A percentile compares a stretch with the other conserved stretches of the same genome.
Conservation (phyloP, 148 eudicot species). For the Rhododendron williamsianum region DNA sequence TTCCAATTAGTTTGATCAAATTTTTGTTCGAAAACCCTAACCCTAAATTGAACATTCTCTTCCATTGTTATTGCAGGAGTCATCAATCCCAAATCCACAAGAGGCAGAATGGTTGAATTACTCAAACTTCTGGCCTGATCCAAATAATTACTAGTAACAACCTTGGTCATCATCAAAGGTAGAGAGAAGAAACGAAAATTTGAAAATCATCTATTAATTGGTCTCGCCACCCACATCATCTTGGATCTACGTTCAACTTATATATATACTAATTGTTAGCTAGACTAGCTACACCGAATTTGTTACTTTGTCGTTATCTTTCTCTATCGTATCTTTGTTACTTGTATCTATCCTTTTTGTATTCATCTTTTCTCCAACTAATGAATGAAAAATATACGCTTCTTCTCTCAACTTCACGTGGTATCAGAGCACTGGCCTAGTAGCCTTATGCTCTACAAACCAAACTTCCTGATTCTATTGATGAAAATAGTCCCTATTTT, state of each 20-base stretch:
- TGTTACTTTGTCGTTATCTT: too few species aligned
- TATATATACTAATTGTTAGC: too few species aligned
- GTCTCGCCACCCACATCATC: too few species aligned
- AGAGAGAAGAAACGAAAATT: constrained; percentile 15
- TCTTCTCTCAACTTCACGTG: not conserved
- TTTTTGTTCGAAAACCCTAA: constrained; percentile 15
- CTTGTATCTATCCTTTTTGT: too few species aligned
- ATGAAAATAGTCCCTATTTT: not conserved
- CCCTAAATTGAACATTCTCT: constrained; percentile 14
- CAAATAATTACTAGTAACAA: constrained; percentile 31
- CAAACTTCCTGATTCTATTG: not conserved
- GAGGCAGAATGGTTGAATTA: constrained; percentile 86
- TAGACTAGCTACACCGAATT: too few species aligned
- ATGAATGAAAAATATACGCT: not conserved
- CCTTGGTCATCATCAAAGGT: constrained; percentile 57
- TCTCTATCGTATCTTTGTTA: too few species aligned
- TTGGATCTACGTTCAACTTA: too few species aligned
- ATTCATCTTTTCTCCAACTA: too few species aligned
- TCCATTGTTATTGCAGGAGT: constrained; percentile 40
- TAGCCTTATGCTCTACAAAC: not conserved
- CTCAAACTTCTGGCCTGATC: constrained; percentile 81
- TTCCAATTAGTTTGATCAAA: not conserved
- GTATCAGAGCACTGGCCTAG: not conserved
- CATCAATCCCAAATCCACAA: constrained; percentile 50
- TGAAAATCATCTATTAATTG: too few species aligned